These are phyloP conservation scores for Hawksworthiomyces lignivorus DNA, from an alignment of 2,329 filamentous ascomycete genomes.

Conservation along the genomic window DNA sequence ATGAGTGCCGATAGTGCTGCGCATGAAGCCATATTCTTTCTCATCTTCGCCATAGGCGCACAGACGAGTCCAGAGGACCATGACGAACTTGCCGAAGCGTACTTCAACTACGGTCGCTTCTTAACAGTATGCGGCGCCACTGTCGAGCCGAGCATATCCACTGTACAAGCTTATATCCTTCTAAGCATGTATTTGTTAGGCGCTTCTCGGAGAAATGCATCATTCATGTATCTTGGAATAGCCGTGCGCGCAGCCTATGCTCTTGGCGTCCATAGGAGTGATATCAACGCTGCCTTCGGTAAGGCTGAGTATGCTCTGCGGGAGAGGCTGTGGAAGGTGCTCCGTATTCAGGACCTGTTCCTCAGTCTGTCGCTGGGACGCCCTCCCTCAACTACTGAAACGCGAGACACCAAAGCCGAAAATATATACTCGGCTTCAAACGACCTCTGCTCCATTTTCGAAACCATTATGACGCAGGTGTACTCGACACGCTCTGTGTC, in stretches of 20 bases:
- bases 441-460: constrained; percentile 29
- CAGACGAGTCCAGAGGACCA: constrained; percentile 14
- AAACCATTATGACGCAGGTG: constrained; percentile 26
- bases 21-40: constrained; percentile 10
- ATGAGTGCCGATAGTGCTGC: constrained; percentile 9
- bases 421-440: constrained; percentile 20
- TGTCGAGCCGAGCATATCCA: constrained; percentile 44
- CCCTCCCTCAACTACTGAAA: constrained; percentile 25
- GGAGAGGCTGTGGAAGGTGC: constrained; percentile 26
- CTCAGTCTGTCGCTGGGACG: constrained; percentile 26
- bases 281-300: constrained; percentile 22
- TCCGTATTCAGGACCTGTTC: constrained; percentile 26
- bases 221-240: constrained; percentile 56
- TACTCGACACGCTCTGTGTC: constrained; percentile 25
- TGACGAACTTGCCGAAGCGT: constrained; percentile 11
- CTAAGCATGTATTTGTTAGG: constrained; percentile 54
- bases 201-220: constrained; percentile 50
- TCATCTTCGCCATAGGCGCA: constrained; percentile 18
- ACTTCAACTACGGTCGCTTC: constrained; percentile 17
- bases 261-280: constrained; percentile 40
- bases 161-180: constrained; percentile 44
- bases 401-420: constrained; percentile 15
- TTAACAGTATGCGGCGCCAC: constrained; percentile 42
- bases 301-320: constrained; percentile 18
- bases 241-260: constrained; percentile 50